A percentile compares a stretch with the other conserved stretches of the same genome.
Conservation (phyloP, 108 stramenopile species). For the Fragilariopsis cylindrus region DNA sequence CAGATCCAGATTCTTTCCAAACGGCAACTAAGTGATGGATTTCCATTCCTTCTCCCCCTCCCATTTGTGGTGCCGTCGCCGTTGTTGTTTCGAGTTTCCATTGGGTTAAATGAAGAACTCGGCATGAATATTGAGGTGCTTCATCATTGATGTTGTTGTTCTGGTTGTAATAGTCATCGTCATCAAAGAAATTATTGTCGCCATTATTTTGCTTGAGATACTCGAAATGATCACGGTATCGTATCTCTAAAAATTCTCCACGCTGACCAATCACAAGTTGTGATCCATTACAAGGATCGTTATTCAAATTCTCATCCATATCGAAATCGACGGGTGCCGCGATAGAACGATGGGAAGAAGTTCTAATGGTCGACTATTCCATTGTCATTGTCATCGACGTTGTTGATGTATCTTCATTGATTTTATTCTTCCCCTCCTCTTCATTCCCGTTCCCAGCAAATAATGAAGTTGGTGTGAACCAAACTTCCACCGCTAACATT, state of each 20-base stretch:
- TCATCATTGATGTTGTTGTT: not conserved
- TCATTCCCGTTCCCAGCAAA: not conserved
- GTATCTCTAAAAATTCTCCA: slow-evolving; percentile 1
- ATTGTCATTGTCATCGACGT: no score
- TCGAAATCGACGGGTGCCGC: not conserved
- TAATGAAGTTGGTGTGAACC: not conserved
- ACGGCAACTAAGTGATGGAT: slow-evolving; percentile 3
- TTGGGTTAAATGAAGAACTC: not conserved
- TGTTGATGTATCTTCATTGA: no score
- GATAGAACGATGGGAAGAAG: not conserved
- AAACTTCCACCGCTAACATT: slow-evolving; percentile 12
- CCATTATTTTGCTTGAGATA: not conserved
- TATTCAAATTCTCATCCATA: not conserved
- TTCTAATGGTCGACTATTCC: no score
- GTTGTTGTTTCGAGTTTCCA: slow-evolving; percentile 1
- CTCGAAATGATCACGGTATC: slow-evolving; percentile 11
- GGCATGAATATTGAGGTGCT: not conserved
- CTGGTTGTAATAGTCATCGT: not conserved
- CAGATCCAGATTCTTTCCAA: slow-evolving; percentile 17
- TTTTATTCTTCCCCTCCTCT: not conserved
- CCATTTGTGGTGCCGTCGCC: not conserved
- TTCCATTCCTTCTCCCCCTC: not conserved
- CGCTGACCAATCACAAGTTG: slow-evolving; percentile 13
- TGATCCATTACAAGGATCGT: not conserved
- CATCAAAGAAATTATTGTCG: not conserved